Percentiles rank a stretch among this genome's conserved stretches.
Evolutionary conservation across 257 asterid species (phyloP).

Genomic region (Solanum pinnatisectum): DNA sequence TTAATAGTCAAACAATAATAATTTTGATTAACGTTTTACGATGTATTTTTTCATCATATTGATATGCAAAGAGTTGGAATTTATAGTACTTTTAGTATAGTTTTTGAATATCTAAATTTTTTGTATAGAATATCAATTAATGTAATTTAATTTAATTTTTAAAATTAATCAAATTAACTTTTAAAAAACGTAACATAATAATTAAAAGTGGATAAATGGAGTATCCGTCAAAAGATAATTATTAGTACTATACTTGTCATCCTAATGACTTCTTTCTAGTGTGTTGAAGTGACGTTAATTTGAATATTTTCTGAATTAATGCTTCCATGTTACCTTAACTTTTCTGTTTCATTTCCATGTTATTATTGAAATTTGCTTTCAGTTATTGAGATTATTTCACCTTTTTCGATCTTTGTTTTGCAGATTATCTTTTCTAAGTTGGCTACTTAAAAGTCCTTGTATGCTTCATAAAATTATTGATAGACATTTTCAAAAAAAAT

Average conservation of each 20-base stretch:
- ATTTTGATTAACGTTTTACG: too few relatives aligned
- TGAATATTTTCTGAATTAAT: neutral
- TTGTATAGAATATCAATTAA: too few relatives aligned
- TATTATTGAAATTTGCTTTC: neutral
- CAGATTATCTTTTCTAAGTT: neutral
- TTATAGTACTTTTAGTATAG: too few relatives aligned
- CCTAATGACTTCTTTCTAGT: neutral
- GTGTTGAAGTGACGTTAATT: neutral
- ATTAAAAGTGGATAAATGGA: fast-evolving
- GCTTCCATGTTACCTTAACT: neutral
- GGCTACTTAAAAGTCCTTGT: too few relatives aligned
- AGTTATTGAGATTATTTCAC: too few relatives aligned
- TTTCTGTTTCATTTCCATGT: neutral
- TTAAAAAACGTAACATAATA: fast-evolving
- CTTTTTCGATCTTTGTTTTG: neutral
- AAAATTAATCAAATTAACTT: too few relatives aligned
- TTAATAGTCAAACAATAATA: too few relatives aligned
- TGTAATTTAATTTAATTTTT: fast-evolving
- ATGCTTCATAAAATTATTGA: neutral
- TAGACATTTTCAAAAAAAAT: fast-evolving
- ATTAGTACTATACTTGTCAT: neutral
- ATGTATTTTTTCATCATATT: too few relatives aligned
- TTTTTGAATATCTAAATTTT: too few relatives aligned
- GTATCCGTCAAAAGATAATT: neutral
- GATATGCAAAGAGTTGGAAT: too few relatives aligned